These are phyloP conservation scores for Dimocarpus longan DNA, from an alignment of 345 rosid genomes.

Conservation along the genomic window DNA sequence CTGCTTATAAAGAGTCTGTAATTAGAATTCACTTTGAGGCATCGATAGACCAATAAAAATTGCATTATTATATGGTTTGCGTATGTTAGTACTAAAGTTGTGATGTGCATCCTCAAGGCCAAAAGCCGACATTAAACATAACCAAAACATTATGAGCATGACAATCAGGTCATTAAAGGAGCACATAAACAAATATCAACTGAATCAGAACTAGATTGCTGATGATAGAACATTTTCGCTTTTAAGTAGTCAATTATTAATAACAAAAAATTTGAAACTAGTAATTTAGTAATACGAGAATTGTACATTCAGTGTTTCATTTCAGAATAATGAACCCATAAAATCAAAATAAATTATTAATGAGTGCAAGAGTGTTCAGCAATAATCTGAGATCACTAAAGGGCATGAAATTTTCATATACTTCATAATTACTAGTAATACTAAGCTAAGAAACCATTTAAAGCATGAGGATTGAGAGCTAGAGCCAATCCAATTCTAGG, in stretches of 20 bases:
- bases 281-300: not conserved
- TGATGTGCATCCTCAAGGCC: not conserved
- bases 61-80: not conserved
- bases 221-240: not conserved
- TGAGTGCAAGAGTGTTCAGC: not conserved
- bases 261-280: not conserved
- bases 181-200: not conserved
- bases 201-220: not conserved
- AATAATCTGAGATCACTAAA: not conserved
- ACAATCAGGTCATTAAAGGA: not conserved
- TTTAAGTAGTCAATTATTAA: not conserved
- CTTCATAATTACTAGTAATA: not conserved
- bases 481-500: conserved; percentile 28
- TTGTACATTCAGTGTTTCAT: not conserved
- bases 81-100: too few relatives aligned
- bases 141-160: too few relatives aligned
- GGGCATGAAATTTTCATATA: not conserved
- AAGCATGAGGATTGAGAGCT: conserved; percentile 21
- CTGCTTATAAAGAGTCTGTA: too few relatives aligned
- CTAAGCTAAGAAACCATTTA: not conserved
- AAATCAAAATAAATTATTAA: not conserved
- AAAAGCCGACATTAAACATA: too few relatives aligned
- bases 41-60: not conserved
- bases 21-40: too few relatives aligned
- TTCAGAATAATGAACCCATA: not conserved